A percentile compares a stretch with the other conserved stretches of the same genome.
phyloP scores from a whole-genome alignment of 441 rosid species.

The Corymbia calophylla region DNA sequence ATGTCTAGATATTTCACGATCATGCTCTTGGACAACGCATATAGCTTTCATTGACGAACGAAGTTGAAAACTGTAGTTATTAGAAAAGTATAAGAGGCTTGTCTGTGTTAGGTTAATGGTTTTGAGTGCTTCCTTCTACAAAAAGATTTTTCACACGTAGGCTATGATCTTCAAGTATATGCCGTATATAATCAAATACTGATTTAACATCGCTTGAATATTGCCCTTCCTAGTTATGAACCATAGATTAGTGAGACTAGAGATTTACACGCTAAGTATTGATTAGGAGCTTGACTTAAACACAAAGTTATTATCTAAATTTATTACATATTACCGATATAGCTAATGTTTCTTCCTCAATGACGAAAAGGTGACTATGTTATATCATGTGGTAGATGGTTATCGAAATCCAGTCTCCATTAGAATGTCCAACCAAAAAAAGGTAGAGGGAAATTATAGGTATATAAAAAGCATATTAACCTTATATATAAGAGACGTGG shows the following conservation, averaged over 20 bases:
- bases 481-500: too few species aligned
- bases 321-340: neutral
- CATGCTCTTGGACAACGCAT: neutral
- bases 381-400: neutral
- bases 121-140: neutral
- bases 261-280: neutral
- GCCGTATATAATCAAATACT: too few species aligned
- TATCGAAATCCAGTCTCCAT: too few species aligned
- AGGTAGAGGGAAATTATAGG: too few species aligned
- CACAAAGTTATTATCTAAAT: neutral
- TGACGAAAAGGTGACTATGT: neutral
- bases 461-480: too few species aligned
- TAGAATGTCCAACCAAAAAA: too few species aligned
- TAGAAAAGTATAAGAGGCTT: neutral
- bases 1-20: neutral
- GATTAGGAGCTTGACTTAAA: neutral
- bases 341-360: neutral
- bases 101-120: neutral
- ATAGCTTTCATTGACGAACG: neutral
- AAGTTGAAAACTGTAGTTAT: neutral
- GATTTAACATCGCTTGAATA: neutral
- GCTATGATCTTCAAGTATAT: too few species aligned
- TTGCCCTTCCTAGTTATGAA: neutral
- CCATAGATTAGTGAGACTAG: neutral
- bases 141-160: neutral